Percentiles rank a stretch among this genome's conserved stretches.
Evolutionary conservation across 139 green algal species (phyloP).

Genomic region (Zygnema cylindricum): DNA sequence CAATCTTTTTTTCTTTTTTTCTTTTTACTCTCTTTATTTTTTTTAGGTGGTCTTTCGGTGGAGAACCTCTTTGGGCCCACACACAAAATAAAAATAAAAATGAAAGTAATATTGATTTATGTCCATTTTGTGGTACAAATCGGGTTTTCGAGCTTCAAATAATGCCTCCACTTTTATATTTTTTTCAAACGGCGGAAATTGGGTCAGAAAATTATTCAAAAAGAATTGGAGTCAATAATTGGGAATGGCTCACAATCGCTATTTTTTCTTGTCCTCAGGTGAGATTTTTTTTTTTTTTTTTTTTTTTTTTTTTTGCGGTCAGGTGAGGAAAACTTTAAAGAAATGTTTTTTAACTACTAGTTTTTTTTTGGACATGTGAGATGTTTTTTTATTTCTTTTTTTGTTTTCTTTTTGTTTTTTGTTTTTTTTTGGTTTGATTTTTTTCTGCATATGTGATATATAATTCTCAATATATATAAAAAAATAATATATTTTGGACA

Average conservation of each 20-base stretch:
- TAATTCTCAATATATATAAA: no score
- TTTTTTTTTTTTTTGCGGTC: not conserved
- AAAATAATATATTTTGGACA: no score
- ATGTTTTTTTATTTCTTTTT: not conserved
- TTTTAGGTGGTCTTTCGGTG: slow-evolving; percentile 37
- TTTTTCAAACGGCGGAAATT: slow-evolving; percentile 46
- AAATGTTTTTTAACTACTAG: no score
- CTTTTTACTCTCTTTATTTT: not conserved
- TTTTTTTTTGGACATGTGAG: no score
- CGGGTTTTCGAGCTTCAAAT: slow-evolving; percentile 59
- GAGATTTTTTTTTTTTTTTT: not conserved
- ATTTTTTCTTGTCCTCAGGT: slow-evolving; percentile 53
- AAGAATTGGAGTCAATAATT: not conserved
- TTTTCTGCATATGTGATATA: not conserved
- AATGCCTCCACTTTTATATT: slow-evolving; percentile 61
- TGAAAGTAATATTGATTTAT: not conserved
- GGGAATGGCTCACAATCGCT: slow-evolving; percentile 52
- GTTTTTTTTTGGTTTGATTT: not conserved
- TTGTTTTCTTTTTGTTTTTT: not conserved
- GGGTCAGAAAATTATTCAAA: not conserved
- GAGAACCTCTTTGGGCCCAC: slow-evolving; percentile 20
- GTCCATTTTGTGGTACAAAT: slow-evolving; percentile 9
- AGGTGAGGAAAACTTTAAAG: no score
- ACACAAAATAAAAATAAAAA: not conserved
- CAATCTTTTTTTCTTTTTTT: not conserved